Evolutionary conservation across 2,329 filamentous ascomycete species (phyloP), one percentile per base, ranked within the genome.

Genomic region (Pseudopithomyces chartarum): DNA sequence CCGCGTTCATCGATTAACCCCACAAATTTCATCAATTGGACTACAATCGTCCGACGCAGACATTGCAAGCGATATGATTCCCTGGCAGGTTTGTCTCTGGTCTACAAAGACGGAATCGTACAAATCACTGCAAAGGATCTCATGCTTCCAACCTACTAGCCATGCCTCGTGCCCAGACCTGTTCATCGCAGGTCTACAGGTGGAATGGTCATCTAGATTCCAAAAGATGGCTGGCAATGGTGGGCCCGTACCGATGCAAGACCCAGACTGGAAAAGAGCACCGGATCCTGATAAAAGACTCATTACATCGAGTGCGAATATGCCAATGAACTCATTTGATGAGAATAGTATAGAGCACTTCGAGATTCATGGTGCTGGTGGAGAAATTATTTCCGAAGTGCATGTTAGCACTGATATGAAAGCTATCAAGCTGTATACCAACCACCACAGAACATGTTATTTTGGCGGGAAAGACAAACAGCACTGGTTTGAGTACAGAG

Each of bases 341-440:
- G 43, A 58, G n/a, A 23, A 51, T 2, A 42, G 15, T 26, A 59
- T 52, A 49, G 13, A 33, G 36, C 15, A 52, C 11, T 62, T 67
- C 29, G 48, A 58, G 0, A 56, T 67, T 11, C 60, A 68, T 19
- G 58, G 60, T 2, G 36, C 52, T 12, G 58, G 57, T 2, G 64
- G 64, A 0, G 66, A 66, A 54, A 22, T 58, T 6, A 52, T 69
- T n/a, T 61, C 53, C 3, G 64, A 63, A 34, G 62, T 69, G 4
- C 54, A 61, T 39, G 59, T 59, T 10, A 51, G 48, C 39, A 20
- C 45, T 19, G 58, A 59, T 15, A 43, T 53, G 19, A 54, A 44
- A 39, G 61, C 62, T 23, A 26, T 68, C 0, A 60, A 57, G 34
- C 23, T 69, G 2, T 32, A 55, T n/a, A 68, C 61, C 33, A 62